These are phyloP conservation scores for Pseudogymnoascus sp. DNA, from an alignment of 2,329 filamentous ascomycete genomes.

Conservation along the genomic window DNA sequence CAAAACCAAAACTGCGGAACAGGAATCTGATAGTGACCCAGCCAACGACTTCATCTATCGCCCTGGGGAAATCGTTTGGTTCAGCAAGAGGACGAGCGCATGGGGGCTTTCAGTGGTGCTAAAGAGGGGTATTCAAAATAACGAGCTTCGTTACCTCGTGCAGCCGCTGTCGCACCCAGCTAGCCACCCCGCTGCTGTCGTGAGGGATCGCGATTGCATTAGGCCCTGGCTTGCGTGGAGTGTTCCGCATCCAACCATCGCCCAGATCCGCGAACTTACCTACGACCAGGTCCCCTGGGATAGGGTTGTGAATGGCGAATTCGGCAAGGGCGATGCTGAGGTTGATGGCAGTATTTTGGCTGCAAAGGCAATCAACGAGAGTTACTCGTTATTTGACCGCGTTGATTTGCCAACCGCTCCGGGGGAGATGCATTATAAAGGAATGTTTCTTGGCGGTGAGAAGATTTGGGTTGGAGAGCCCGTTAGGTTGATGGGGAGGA, in stretches of 20 bases:
- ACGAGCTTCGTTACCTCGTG: slow-evolving; percentile 34
- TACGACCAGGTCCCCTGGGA: slow-evolving; percentile 46
- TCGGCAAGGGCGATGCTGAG: slow-evolving; percentile 35
- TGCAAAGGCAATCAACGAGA: slow-evolving; percentile 45
- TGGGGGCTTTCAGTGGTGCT: slow-evolving; percentile 47
- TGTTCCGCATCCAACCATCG: slow-evolving; percentile 41
- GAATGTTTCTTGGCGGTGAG: slow-evolving; percentile 48
- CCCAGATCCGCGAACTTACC: slow-evolving; percentile 32
- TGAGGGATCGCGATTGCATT: slow-evolving; percentile 35
- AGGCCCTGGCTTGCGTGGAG: slow-evolving; percentile 53
- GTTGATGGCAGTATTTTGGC: slow-evolving; percentile 51
- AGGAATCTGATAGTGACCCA: slow-evolving; percentile 40
- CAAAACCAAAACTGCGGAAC: slow-evolving; percentile 35
- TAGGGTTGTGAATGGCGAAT: slow-evolving; percentile 33
- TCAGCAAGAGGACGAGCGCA: slow-evolving; percentile 37
- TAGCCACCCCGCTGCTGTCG: slow-evolving; percentile 30
- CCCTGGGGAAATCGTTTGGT: slow-evolving; percentile 49
- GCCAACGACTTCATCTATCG: slow-evolving; percentile 40
- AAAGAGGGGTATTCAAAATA: slow-evolving; percentile 34
- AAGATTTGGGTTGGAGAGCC: slow-evolving; percentile 53
- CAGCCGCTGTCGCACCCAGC: slow-evolving; percentile 42
- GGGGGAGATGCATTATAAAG: slow-evolving; percentile 40
- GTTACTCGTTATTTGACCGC: slow-evolving; percentile 45
- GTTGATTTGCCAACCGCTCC: slow-evolving; percentile 32
- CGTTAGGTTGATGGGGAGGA: slow-evolving; percentile 38